Base-by-base conservation (phyloP, 2,329 filamentous ascomycete genomes). In the Fusarium sp. region DNA sequence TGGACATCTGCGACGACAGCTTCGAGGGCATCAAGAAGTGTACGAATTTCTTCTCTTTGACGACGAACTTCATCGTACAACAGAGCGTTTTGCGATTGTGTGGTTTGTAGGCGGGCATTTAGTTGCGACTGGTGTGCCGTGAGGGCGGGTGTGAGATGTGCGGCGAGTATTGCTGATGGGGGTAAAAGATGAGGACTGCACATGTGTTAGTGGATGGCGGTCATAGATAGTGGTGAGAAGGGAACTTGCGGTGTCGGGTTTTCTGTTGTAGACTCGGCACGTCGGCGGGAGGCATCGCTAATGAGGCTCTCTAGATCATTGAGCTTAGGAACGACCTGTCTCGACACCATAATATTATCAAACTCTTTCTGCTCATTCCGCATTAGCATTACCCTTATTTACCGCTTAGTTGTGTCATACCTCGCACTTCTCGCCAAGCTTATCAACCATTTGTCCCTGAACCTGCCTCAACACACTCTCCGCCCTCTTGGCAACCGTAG, bases 301-400 rank as follows among this genome's bases (percentile, higher is more conserved):
- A 90, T 84, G 20, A 91, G 82, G 31, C 74, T 81, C 76, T 91
- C 90, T 12, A 91, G 84, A 78, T 88, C 85, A 78, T 91, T 91
- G 15, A 91, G 83, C 67, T 86, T 86, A 42, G 82, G 82, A 6
- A 91, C 85, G 18, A 91, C 89, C 48, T 85, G 82, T 66, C 89
- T 81, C 65, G 83, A 81, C 24, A 81, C 75, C 65, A 90, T 78
- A 63, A 91, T 88, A 24, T 81, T 83, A 26, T 87, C 85, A 77
- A 91, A 91, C 78, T 91, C 89, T 76, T 84, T 85, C 83, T 87
- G 69, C 42, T 33, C 31, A 48, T 30, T 6, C 4, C 13, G 3
- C 16, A 6, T 78, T 48, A 72, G 69, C 44, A 51, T 63, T 31
- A n/a, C 50, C 31, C 31, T 51, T 20, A 7, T 36, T 24, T 28